Conservation (phyloP, 495 filamentous ascomycete genomes). For the Lasiosphaeris hirsuta region DNA sequence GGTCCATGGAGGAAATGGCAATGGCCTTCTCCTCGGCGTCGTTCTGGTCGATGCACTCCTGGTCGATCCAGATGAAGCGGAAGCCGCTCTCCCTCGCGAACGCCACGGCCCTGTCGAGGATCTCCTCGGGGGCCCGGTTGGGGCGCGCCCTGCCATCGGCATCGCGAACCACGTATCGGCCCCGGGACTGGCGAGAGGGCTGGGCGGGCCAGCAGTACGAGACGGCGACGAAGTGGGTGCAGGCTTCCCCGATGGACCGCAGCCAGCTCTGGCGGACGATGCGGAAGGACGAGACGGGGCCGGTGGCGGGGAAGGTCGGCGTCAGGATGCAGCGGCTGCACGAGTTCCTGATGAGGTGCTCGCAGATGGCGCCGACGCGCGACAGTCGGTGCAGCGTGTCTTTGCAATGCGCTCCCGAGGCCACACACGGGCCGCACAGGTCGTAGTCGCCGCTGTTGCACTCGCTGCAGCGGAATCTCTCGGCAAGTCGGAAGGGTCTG, state of each 20-base stretch:
- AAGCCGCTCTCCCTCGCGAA: not conserved
- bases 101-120: not conserved
- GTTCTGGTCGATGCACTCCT: constrained; percentile 26
- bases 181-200: not conserved
- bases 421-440: not conserved
- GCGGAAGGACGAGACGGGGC: not conserved
- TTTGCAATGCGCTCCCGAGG: not conserved
- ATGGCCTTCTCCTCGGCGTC: constrained; percentile 22
- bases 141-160: not conserved
- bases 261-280: not conserved
- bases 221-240: not conserved
- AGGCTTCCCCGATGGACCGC: not conserved
- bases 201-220: not conserved
- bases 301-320: not conserved
- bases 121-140: not conserved
- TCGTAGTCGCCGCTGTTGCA: not conserved
- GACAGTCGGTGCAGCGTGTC: not conserved
- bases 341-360: not conserved
- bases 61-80: constrained; percentile 23
- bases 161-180: not conserved
- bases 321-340: not conserved
- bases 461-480: not conserved
- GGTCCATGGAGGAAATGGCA: constrained; percentile 26
- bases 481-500: not conserved
- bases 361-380: not conserved